Evolutionary conservation across 2,329 filamentous ascomycete genomes (phyloP), one percentile per base, ranked within the genome.

Genomic region (Chaetomiaceae sp.): DNA sequence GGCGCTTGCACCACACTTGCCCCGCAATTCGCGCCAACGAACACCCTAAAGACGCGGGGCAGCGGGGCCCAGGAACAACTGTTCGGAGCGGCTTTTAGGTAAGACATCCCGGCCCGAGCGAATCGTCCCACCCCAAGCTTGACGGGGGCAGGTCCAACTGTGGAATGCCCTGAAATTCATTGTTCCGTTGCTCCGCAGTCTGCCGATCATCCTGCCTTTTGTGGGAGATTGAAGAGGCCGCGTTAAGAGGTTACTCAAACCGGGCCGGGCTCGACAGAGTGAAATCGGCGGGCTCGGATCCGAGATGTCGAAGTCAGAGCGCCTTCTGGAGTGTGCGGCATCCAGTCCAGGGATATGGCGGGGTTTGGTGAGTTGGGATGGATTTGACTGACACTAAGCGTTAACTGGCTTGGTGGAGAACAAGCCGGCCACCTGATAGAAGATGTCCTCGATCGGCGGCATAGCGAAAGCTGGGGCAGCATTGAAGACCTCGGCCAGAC

Each of bases 381-480:
- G 19, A 30, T 34, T 17, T 44, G 17, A 8, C 41, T 13, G n/a
- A 13, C 12, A 27, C 41, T 52, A 57, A 35, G 51, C 48, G 35
- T 50, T 55, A 23, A 54, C 33, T 3, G 79, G 75, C 65, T 80
- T 84, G 54, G 77, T 71, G 1, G 79, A 77, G 64, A 86, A 82
- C 56, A 88, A 63, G 5, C 73, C 79, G 12, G 85, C 78, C 34
- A 92, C 83, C 66, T 83, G 81, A 66, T 85, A 82, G 63, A 91
- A 90, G 70, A 89, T 78, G 55, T 89, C 86, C 66, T 86, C 82
- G 19, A 91, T 79, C 10, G 85, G 81, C 19, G 85, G 83, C 61
- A 86, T 77, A 0, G 85, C 83, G 62, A 86, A 86, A 3, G 83
- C 78, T 2, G 84, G 82, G 2, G 81, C 81, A 13, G 77, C 74